Evolutionary conservation across 1,139 yeast genomes (phyloP).

Genomic region (Yamadazyma sp.): DNA sequence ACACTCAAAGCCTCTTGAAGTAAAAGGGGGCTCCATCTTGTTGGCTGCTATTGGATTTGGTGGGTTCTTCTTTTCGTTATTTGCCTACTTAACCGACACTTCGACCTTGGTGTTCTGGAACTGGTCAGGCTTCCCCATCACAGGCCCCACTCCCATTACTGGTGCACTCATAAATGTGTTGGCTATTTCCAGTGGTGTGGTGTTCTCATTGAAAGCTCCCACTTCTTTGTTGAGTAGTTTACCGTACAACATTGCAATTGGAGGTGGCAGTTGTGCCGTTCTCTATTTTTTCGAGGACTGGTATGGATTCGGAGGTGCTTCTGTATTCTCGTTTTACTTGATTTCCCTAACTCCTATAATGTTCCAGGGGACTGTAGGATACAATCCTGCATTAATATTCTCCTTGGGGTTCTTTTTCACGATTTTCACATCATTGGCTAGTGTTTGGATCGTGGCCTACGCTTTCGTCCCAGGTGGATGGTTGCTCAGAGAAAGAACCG

Average conservation of each 20-base stretch:
- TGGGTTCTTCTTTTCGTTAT: constrained; percentile 67
- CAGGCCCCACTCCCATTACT: constrained; percentile 88
- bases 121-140: constrained; percentile 90
- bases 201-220: constrained; percentile 25
- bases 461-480: constrained; percentile 98
- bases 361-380: constrained; percentile 57
- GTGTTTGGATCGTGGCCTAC: constrained; percentile 97
- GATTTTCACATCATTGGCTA: constrained; percentile 64
- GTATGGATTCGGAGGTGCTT: constrained; percentile 82
- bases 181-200: constrained; percentile 58
- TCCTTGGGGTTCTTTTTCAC: constrained; percentile 57
- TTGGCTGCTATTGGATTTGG: constrained; percentile 74
- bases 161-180: constrained; percentile 73
- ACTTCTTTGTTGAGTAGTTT: constrained; percentile 26
- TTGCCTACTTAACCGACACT: constrained; percentile 78
- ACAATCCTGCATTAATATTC: constrained; percentile 58
- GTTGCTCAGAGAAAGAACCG: constrained; percentile 82
- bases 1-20: constrained; percentile 11
- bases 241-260: constrained; percentile 33
- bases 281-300: constrained; percentile 63
- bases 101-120: constrained; percentile 86
- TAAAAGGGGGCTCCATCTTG: constrained; percentile 39
- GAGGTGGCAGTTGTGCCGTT: constrained; percentile 50
- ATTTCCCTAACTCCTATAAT: constrained; percentile 63
- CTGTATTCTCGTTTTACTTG: constrained; percentile 62